Base-by-base conservation (phyloP, 139 green algal species). In the Spirogloea muscicola region DNA sequence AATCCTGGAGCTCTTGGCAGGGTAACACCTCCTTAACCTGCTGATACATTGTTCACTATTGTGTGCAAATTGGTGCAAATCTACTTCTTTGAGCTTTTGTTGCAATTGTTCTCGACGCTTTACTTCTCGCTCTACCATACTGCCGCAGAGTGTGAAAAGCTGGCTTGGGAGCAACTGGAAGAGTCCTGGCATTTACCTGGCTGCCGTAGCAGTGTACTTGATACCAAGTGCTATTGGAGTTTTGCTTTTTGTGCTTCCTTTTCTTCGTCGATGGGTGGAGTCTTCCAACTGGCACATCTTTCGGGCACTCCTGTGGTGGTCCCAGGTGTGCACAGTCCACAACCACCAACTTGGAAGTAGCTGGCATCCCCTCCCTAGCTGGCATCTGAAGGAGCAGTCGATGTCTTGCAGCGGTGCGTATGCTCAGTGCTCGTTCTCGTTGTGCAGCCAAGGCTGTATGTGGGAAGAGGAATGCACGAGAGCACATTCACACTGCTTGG, bases 391-490 rank as follows among this genome's bases (percentile, higher is more conserved):
- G 13, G 13, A 16, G 44, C 44, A 13, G 16, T 52, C 13, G 13
- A 52, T 52, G 13, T 52, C 16, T 52, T 13, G 44, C 13, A 52
- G 13, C 44, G 44, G 16, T 13, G 44, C 13, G 44, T 52, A 16
- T 27, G 44, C 44, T 52, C 36, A 68, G 6, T 41, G 42, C 58
- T 66, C 27, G 21, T 62, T n/a, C 33, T 62, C 10, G 21, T 62
- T 62, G 7, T 31, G 18, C 60, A 68, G 60, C 36, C 60, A 49
- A 46, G 27, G 18, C 13, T 29, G 16, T 68, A 68, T 27, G 60
- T 68, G n/a, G 60, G 60, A 16, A 21, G 60, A 46, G 60, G 60
- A 2, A 68, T 68, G 60, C 60, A 68, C 13, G 60, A 68, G 60
- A 29, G 27, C 5, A 27, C 34, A 18, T 7, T 49, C 21, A 52